phyloP scores from a whole-genome alignment of 139 green algal species.

The Raphidocelis subcapitata region DNA sequence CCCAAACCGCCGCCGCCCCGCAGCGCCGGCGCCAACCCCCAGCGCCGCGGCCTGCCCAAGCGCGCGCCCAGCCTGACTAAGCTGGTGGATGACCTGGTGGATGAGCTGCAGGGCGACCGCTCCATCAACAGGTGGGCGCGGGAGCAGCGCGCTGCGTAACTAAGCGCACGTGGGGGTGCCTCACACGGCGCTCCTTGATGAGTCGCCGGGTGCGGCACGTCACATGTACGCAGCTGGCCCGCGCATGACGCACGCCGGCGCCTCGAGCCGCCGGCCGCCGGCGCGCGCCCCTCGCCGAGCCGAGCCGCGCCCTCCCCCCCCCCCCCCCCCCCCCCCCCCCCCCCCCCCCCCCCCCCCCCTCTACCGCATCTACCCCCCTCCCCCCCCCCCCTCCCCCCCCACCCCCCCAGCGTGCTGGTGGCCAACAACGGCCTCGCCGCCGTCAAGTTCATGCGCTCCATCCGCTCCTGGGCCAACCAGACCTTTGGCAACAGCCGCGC shows the following conservation, averaged over 20 bases:
- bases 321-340: too few species aligned
- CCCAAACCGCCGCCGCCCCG: background rate
- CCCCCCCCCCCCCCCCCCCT: too few species aligned
- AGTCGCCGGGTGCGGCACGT: too few species aligned
- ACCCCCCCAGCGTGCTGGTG: constrained; percentile 73
- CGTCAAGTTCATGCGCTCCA: constrained; percentile 96
- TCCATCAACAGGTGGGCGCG: constrained; percentile 67
- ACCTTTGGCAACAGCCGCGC: constrained; percentile 67
- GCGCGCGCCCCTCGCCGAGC: too few species aligned
- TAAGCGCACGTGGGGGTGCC: too few species aligned
- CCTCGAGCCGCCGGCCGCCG: too few species aligned
- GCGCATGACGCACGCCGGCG: too few species aligned
- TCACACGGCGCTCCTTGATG: too few species aligned
- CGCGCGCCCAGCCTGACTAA: constrained; percentile 39
- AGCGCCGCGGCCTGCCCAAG: constrained; percentile 56
- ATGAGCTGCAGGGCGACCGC: constrained; percentile 50
- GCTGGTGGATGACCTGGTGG: constrained; percentile 51
- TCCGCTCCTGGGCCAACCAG: constrained; percentile 84
- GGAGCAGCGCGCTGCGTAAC: background rate
- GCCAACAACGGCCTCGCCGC: constrained; percentile 96
- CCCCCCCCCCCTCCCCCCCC: too few species aligned
- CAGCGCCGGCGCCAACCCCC: constrained; percentile 29
- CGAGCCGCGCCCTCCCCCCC: too few species aligned
- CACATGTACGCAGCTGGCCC: too few species aligned
- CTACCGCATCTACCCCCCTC: too few species aligned